A percentile compares a stretch with the other conserved stretches of the same genome.
Evolutionary conservation across 495 filamentous ascomycete species (phyloP).

Genomic region (Friedmanniomyces simplex): DNA sequence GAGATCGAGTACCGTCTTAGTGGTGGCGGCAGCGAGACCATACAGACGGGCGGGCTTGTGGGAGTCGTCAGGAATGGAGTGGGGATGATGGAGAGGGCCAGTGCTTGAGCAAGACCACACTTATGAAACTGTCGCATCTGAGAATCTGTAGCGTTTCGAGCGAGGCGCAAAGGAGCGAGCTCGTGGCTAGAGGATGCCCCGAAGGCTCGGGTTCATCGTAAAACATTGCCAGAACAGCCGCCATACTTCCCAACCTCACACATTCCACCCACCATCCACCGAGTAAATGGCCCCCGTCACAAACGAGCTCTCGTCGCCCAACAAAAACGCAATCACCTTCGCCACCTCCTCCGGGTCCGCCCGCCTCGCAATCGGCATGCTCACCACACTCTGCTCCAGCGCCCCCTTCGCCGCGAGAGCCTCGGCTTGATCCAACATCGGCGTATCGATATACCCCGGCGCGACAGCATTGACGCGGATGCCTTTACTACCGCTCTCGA

Average conservation of each 20-base stretch:
- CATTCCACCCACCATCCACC: conserved; percentile 27
- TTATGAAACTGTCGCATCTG: too few relatives aligned
- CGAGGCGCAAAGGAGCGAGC: not conserved
- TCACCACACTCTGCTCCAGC: conserved; percentile 2
- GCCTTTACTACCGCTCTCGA: conserved; percentile 42
- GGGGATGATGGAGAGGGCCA: conserved; percentile 17
- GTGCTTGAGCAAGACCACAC: not conserved
- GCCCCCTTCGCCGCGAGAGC: not conserved
- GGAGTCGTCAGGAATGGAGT: conserved; percentile 75
- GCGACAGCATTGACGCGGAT: conserved; percentile 47
- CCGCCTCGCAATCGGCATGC: conserved; percentile 22
- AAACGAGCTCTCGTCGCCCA: conserved; percentile 24
- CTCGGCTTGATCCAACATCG: conserved; percentile 16
- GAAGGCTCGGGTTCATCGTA: too few relatives aligned
- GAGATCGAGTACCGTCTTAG: conserved; percentile 87
- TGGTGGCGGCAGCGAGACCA: conserved; percentile 74
- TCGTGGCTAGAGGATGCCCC: not conserved
- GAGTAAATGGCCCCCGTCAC: conserved; percentile 21
- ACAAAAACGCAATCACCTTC: conserved; percentile 24
- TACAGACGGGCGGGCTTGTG: conserved; percentile 88
- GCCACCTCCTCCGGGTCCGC: conserved; percentile 24
- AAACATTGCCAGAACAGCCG: too few relatives aligned
- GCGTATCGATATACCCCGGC: conserved; percentile 22
- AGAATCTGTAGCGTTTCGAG: not conserved
- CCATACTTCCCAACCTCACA: not conserved